These are phyloP conservation scores for Termitomyces sp. DNA, from an alignment of 768 basidiomycete species.

Conservation along the genomic window DNA sequence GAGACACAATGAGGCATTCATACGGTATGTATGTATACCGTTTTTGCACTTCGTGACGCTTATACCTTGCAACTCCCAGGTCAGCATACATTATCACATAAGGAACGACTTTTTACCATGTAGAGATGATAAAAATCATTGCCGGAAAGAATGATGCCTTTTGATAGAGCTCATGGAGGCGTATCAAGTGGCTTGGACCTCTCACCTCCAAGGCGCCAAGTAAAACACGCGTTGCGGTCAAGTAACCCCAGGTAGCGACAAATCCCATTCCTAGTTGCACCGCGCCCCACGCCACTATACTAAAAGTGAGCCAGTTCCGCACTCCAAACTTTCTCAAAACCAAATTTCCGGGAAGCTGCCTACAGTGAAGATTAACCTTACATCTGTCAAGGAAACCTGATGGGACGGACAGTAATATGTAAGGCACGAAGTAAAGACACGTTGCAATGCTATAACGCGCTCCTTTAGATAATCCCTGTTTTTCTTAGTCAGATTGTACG, in stretches of 20 bases:
- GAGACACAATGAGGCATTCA: neutral
- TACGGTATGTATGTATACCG: constrained; percentile 20
- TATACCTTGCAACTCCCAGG: constrained; percentile 28
- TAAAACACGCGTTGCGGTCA: constrained; percentile 37
- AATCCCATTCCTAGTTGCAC: constrained; percentile 42
- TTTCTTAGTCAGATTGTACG: constrained; percentile 3
- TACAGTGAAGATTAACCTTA: constrained; percentile 13
- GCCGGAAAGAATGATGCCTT: constrained; percentile 42
- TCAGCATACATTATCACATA: neutral
- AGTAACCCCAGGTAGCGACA: constrained; percentile 32
- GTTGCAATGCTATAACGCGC: constrained; percentile 35
- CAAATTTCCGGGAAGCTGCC: constrained; percentile 41
- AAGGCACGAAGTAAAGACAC: constrained; percentile 39
- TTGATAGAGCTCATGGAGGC: neutral
- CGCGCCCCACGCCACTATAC: constrained; percentile 35
- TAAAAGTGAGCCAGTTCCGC: constrained; percentile 38
- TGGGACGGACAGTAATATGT: constrained; percentile 31
- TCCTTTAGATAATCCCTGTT: constrained; percentile 26
- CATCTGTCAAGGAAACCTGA: neutral
- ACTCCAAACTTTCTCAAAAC: constrained; percentile 37
- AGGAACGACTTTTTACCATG: constrained; percentile 25
- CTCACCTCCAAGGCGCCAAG: constrained; percentile 38
- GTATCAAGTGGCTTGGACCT: neutral
- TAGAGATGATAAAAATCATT: constrained; percentile 39
- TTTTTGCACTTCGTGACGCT: constrained; percentile 40